Conservation (phyloP, 169 alveolate species). For the Miamiensis avidus region DNA sequence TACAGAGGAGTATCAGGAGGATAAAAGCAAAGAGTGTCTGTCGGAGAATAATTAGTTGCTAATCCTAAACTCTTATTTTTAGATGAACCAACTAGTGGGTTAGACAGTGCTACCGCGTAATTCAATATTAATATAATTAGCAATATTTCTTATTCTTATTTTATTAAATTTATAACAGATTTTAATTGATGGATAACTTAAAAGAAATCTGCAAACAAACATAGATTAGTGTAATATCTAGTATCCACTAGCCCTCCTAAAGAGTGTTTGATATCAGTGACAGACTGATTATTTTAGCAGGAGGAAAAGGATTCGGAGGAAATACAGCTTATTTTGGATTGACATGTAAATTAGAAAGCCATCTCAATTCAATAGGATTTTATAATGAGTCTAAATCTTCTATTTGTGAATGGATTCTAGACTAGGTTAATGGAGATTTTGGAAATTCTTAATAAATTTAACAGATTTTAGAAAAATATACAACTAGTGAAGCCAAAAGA, state of each 20-base stretch:
- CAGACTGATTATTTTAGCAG: not conserved
- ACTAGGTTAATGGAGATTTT: not conserved
- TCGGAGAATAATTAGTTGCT: constrained; percentile 16
- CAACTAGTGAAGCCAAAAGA: not conserved
- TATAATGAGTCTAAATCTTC: not conserved
- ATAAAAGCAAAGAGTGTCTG: constrained; percentile 63
- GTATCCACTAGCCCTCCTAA: not conserved
- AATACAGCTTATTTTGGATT: not conserved
- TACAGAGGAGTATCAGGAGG: constrained; percentile 87
- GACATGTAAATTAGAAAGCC: not conserved
- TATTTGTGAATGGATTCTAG: not conserved
- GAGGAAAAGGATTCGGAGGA: not conserved
- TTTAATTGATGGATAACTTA: not conserved
- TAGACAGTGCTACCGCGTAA: constrained; percentile 19
- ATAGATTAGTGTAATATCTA: too few relatives aligned
- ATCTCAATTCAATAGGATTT: not conserved
- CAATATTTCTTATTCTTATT: too few relatives aligned
- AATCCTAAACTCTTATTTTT: constrained; percentile 25
- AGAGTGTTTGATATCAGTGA: not conserved
- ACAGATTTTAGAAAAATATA: not conserved
- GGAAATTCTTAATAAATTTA: not conserved
- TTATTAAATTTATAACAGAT: not conserved
- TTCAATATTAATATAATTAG: too few relatives aligned
- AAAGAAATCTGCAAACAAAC: not conserved
- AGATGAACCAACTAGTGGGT: constrained; percentile 42